These are phyloP conservation scores for Coemansia sp. DNA, from an alignment of 192 early-diverging fungal genomes.

Conservation along the genomic window DNA sequence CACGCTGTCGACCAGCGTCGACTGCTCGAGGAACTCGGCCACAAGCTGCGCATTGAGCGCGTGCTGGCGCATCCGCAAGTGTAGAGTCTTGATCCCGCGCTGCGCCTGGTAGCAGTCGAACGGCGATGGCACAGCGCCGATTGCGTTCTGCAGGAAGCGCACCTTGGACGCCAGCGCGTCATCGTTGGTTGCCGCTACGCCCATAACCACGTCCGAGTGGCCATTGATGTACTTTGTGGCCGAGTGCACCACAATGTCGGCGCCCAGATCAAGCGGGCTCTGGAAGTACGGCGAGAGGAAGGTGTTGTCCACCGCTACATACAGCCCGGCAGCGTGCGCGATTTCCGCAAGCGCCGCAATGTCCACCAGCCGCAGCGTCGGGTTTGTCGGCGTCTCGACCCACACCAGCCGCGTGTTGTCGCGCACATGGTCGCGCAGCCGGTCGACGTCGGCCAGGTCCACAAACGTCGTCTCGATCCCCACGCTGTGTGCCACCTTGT, in stretches of 20 bases:
- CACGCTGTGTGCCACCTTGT: slow-evolving; percentile 73
- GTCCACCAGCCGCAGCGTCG: slow-evolving; percentile 80
- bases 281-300: slow-evolving; percentile 90
- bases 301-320: slow-evolving; percentile 85
- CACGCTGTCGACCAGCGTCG: slow-evolving; percentile 75
- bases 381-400: slow-evolving; percentile 90
- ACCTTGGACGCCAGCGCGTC: slow-evolving; percentile 75
- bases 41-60: slow-evolving; percentile 81
- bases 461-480: slow-evolving; percentile 79
- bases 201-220: slow-evolving; percentile 98
- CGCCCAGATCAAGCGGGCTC: slow-evolving; percentile 86
- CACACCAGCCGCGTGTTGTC: slow-evolving; percentile 81
- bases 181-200: slow-evolving; percentile 83
- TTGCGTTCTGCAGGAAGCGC: slow-evolving; percentile 95
- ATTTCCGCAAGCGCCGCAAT: slow-evolving; percentile 69
- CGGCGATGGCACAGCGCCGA: slow-evolving; percentile 92
- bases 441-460: slow-evolving; percentile 68
- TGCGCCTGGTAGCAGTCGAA: slow-evolving; percentile 97
- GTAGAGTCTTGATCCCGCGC: slow-evolving; percentile 94
- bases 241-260: slow-evolving; percentile 97
- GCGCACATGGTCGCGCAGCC: slow-evolving; percentile 64
- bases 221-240: slow-evolving; percentile 99
- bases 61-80: slow-evolving; percentile 93
- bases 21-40: slow-evolving; percentile 76
- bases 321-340: slow-evolving; percentile 65